Evolutionary conservation across 2,329 filamentous ascomycete genomes (phyloP).

Genomic region (Penicillium sp.): DNA sequence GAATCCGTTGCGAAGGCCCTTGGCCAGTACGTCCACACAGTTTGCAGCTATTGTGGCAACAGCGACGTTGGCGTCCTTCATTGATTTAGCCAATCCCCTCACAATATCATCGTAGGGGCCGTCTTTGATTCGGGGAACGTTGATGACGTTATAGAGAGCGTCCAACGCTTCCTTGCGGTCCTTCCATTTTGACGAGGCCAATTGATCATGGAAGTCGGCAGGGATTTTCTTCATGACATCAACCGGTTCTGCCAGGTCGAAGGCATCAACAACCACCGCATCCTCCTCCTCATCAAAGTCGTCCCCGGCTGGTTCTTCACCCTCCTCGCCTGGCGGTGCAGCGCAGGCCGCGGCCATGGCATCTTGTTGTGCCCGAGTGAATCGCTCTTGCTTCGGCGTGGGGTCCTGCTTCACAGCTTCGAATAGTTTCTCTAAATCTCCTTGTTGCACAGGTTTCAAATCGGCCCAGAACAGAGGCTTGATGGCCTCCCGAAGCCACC

Average conservation of each 20-base stretch:
- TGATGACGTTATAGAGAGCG: constrained; percentile 70
- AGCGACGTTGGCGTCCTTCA: constrained; percentile 98
- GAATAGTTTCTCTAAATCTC: constrained; percentile 89
- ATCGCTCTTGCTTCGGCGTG: constrained; percentile 82
- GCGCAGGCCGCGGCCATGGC: constrained; percentile 70
- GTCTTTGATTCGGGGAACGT: constrained; percentile 89
- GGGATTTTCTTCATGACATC: constrained; percentile 82
- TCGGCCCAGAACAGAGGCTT: constrained; percentile 98
- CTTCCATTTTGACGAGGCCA: constrained; percentile 96
- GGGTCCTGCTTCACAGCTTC: constrained; percentile 89
- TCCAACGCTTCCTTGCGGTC: constrained; percentile 94
- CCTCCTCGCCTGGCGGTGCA: constrained; percentile 58
- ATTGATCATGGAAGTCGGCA: constrained; percentile 74
- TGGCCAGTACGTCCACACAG: constrained; percentile 85
- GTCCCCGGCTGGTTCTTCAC: constrained; percentile 40
- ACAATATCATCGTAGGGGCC: constrained; percentile 82
- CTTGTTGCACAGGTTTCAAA: constrained; percentile 91
- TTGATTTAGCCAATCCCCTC: constrained; percentile 82
- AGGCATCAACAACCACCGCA: constrained; percentile 71
- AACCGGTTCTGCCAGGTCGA: constrained; percentile 80
- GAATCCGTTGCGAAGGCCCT: constrained; percentile 76
- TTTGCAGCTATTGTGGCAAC: constrained; percentile 92
- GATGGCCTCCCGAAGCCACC: constrained; percentile 97
- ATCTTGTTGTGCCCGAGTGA: constrained; percentile 85
- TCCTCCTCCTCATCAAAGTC: constrained; percentile 62